A percentile compares a stretch with the other conserved stretches of the same genome.
Evolutionary conservation across 257 asterid genomes (phyloP).

Genomic region (Nicotiana tabacum): DNA sequence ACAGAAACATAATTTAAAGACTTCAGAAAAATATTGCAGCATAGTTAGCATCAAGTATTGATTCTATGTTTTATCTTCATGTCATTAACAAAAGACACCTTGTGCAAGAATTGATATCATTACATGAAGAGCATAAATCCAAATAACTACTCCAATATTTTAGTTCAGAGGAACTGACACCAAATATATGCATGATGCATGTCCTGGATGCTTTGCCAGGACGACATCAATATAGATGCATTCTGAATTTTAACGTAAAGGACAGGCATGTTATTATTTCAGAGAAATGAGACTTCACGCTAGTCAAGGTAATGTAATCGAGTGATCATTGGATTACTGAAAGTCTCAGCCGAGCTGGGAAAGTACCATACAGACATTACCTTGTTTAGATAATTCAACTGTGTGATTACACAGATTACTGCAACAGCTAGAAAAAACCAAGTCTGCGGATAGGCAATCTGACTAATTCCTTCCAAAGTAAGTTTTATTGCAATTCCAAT

Average conservation of each 20-base stretch:
- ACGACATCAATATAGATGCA: not conserved
- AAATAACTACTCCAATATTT: not conserved
- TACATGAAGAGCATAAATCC: not conserved
- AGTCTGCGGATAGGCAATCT: constrained; percentile 60
- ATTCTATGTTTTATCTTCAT: not conserved
- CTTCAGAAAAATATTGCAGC: not conserved
- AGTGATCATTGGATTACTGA: not conserved
- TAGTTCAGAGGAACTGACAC: not conserved
- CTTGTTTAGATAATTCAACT: constrained; percentile 86
- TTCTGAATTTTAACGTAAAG: not conserved
- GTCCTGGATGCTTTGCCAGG: not conserved
- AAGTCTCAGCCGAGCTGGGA: not conserved
- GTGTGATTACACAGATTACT: constrained; percentile 55
- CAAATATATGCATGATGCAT: not conserved
- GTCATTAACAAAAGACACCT: not conserved
- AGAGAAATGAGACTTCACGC: not conserved
- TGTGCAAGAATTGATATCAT: not conserved
- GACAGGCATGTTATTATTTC: not conserved
- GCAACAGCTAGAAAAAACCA: constrained; percentile 73
- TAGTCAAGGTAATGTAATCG: not conserved
- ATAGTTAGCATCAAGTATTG: not conserved
- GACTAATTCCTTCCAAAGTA: constrained; percentile 76
- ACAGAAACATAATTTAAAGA: not conserved
- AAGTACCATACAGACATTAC: constrained; percentile 23
- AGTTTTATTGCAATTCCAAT: constrained; percentile 88